Percentiles rank a stretch among this genome's conserved stretches.
These are phyloP conservation scores for Camellia sinensis DNA, from an alignment of 148 eudicot genomes.

Conservation along the genomic window DNA sequence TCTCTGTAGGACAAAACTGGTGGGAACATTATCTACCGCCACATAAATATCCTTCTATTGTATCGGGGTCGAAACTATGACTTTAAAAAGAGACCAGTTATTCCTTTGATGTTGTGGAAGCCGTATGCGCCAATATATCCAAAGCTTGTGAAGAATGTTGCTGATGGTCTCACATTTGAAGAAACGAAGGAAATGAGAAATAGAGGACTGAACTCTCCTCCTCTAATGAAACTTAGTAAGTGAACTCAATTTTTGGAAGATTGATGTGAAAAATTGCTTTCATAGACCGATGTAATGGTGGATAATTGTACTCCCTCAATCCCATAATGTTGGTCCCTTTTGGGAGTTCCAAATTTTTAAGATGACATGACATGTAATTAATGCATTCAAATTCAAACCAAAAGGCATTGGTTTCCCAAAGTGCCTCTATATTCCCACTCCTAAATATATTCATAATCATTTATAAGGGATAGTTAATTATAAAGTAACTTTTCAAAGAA, in stretches of 20 bases:
- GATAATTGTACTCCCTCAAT: too few species aligned
- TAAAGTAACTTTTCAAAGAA: too few species aligned
- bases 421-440: too few species aligned
- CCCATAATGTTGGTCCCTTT: too few species aligned
- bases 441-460: too few species aligned
- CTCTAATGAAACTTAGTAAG: slow-evolving; percentile 83
- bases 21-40: slow-evolving; percentile 75
- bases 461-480: too few species aligned
- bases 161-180: slow-evolving; percentile 84
- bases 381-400: too few species aligned
- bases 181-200: slow-evolving; percentile 85
- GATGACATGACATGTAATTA: too few species aligned
- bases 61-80: slow-evolving; percentile 89
- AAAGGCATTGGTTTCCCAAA: too few species aligned
- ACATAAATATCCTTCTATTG: slow-evolving; percentile 60
- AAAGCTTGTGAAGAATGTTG: slow-evolving; percentile 79
- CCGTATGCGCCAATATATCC: slow-evolving; percentile 85
- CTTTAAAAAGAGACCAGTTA: slow-evolving; percentile 52
- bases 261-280: too few species aligned
- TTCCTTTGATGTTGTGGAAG: slow-evolving; percentile 95
- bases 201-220: slow-evolving; percentile 55
- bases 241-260: not conserved
- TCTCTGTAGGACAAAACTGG: slow-evolving; percentile 75
- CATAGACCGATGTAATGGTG: too few species aligned
- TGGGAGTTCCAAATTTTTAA: too few species aligned